A percentile compares a stretch with the other conserved stretches of the same genome.
Conservation (phyloP, 345 rosid genomes). For the Brassica cretica region DNA sequence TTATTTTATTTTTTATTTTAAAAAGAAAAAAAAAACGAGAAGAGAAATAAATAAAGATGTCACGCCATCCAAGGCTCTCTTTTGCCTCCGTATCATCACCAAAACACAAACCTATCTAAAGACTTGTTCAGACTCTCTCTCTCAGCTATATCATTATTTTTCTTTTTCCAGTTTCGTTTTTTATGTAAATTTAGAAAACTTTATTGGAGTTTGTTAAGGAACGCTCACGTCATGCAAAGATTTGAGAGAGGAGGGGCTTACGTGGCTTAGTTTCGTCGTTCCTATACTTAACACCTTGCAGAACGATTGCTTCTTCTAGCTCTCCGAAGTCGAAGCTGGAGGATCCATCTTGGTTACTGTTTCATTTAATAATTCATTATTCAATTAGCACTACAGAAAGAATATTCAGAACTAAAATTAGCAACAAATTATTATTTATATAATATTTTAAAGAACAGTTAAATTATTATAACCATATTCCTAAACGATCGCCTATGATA, state of each 20-base stretch:
- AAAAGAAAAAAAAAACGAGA: not conserved
- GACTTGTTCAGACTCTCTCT: conserved; percentile 52
- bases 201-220: conserved; percentile 51
- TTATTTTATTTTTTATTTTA: not conserved
- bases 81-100: conserved; percentile 63
- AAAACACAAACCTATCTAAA: conserved; percentile 52
- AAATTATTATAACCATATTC: not conserved
- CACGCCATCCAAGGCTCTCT: conserved; percentile 64
- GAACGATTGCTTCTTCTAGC: conserved; percentile 95
- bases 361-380: not conserved
- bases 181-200: conserved; percentile 13
- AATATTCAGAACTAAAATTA: conserved; percentile 5
- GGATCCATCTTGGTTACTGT: conserved; percentile 78
- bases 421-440: too few species aligned
- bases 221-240: conserved; percentile 58
- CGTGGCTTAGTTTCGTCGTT: conserved; percentile 82
- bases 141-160: conserved; percentile 19
- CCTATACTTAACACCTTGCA: conserved; percentile 79
- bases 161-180: not conserved
- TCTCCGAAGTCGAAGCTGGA: conserved; percentile 87
- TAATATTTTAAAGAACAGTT: not conserved
- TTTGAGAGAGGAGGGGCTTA: conserved; percentile 40
- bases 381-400: conserved; percentile 17
- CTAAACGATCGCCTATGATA: not conserved
- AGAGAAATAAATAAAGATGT: conserved; percentile 36